Evolutionary conservation across 1,139 yeast genomes (phyloP), one percentile per base, ranked within the genome.

Genomic region (Saccharomycopsis phalli): DNA sequence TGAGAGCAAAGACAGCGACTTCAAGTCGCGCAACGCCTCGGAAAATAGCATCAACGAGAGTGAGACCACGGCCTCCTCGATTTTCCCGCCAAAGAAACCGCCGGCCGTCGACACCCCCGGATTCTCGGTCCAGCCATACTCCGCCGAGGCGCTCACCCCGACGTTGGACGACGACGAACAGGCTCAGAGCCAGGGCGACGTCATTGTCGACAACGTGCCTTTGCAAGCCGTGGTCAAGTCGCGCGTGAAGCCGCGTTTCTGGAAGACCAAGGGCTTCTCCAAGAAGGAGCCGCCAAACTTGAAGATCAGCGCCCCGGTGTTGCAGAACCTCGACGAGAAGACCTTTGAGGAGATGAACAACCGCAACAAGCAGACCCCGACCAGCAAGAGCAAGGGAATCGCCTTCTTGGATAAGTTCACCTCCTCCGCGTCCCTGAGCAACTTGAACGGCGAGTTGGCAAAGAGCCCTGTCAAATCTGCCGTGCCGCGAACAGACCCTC

Each of bases 241-340:
- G 27, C 46, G 49, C 41, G 37, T 69, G 47, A 69, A 63, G 51
- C 49, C 53, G 2, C 49, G 58, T 35, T 74, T 74, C 53, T 74
- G 80, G 80, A 63, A 74, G 53, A 23, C 32, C n/a, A 43, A 43
- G 28, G 44, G 41, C 16, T 40, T 40, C 21, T 11, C 36, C 13
- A 37, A 26, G 36, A 13, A 13, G 13, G 38, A 17, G 11, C n/a
- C 22, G 4, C 13, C 21, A 4, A 36, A 18, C 11, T 23, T 39
- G 7, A 44, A 44, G 36, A 44, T 44, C 17, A 31, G 38, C 21
- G 47, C 42, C 3, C 47, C 47, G 20, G 44, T 42, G 31, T 27
- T 39, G 8, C 43, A 34, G 19, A 38, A 44, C 26, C 10, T 44
- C 16, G 45, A 44, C 29, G 43, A 41, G 21, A 41, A 44, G 25